phyloP scores from a whole-genome alignment of 2,329 filamentous ascomycete genomes.

The Diaporthe citri region DNA sequence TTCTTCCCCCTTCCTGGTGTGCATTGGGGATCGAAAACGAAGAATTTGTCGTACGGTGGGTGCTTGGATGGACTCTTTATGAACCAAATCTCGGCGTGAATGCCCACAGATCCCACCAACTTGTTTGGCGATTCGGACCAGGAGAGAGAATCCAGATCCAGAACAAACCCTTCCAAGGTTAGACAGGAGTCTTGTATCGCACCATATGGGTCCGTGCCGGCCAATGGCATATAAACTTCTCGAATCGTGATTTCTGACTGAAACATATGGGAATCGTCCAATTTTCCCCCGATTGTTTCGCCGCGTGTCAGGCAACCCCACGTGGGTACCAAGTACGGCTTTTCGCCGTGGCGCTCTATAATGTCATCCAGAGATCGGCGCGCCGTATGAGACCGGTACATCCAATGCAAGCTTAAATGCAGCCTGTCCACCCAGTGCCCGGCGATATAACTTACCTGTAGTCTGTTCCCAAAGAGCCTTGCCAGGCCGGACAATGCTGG shows the following conservation, averaged over 20 bases:
- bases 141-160: neutral
- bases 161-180: neutral
- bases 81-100: neutral
- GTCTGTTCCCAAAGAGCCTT: neutral
- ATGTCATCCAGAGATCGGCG: neutral
- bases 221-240: neutral
- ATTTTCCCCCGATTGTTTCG: too few species aligned
- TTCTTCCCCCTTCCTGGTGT: neutral
- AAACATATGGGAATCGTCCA: too few species aligned
- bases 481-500: slow-evolving; percentile 14
- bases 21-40: neutral
- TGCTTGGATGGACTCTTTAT: neutral
- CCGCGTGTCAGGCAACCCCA: neutral
- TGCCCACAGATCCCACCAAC: neutral
- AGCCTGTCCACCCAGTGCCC: neutral
- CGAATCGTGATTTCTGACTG: neutral
- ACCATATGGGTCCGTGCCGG: neutral
- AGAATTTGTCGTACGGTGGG: neutral
- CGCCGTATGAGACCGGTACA: accelerated
- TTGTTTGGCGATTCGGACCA: neutral
- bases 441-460: neutral
- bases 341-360: neutral
- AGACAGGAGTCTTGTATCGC: neutral
- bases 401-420: neutral
- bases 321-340: neutral